Percentiles rank a stretch among this genome's conserved stretches.
These are phyloP conservation scores for Vitis riparia DNA, from an alignment of 164 flowering plant species.

Conservation along the genomic window DNA sequence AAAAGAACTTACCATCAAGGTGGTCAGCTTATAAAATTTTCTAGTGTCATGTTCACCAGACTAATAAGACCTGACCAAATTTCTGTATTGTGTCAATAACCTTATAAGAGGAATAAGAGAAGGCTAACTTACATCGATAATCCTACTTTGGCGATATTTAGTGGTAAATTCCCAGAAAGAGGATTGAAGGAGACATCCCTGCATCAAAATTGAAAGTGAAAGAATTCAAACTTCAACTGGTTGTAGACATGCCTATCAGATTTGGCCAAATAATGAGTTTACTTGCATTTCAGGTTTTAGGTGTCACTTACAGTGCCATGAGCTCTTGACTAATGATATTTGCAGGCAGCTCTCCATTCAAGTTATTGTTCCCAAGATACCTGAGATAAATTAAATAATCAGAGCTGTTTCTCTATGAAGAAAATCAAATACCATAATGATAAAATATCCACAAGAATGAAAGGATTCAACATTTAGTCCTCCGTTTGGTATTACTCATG, in stretches of 20 bases:
- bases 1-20: background rate
- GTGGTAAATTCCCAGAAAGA: constrained; percentile 37
- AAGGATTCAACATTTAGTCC: too few species aligned
- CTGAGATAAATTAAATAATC: constrained; percentile 21
- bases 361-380: constrained; percentile 50
- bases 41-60: too few species aligned
- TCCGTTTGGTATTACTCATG: too few species aligned
- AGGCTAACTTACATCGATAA: constrained; percentile 35
- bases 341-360: constrained; percentile 36
- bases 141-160: constrained; percentile 25
- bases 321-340: constrained; percentile 35
- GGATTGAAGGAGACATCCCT: constrained; percentile 60
- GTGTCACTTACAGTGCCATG: constrained; percentile 35
- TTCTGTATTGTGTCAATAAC: too few species aligned
- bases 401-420: background rate
- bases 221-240: background rate
- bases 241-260: background rate
- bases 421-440: background rate
- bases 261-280: background rate
- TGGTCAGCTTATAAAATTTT: too few species aligned
- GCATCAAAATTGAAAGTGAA: background rate
- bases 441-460: background rate
- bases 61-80: too few species aligned
- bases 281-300: background rate
- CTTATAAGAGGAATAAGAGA: too few species aligned